Conservation (phyloP, 441 rosid genomes). For the Biscutella auriculata region DNA sequence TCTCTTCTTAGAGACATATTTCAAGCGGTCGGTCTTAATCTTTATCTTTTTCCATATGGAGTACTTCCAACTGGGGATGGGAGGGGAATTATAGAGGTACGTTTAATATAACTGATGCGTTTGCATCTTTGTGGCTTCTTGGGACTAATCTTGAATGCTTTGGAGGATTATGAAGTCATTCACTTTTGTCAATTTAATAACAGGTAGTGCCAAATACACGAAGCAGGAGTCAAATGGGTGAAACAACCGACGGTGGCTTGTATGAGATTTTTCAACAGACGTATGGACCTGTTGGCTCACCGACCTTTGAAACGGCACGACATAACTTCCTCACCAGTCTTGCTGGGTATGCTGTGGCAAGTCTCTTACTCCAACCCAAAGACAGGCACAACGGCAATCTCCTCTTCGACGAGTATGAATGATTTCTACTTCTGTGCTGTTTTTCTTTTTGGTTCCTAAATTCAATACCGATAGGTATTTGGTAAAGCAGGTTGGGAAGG, state of each 20-base stretch:
- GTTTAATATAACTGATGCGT: no score
- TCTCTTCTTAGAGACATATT: conserved; percentile 84
- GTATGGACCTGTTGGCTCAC: conserved; percentile 75
- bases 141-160: no score
- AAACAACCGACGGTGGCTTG: conserved; percentile 86
- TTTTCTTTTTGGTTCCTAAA: no score
- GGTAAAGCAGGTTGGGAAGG: conserved; percentile 57
- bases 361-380: conserved; percentile 85
- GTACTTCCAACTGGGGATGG: conserved; percentile 97
- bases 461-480: not conserved
- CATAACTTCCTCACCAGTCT: conserved; percentile 73
- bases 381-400: conserved; percentile 93
- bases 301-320: conserved; percentile 67
- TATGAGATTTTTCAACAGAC: conserved; percentile 88
- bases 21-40: conserved; percentile 75
- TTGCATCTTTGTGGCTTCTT: no score
- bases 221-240: conserved; percentile 96
- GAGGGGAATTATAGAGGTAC: conserved; percentile 93
- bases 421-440: no score
- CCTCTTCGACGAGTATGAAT: conserved; percentile 59
- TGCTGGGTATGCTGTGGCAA: conserved; percentile 91
- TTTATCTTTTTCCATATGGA: conserved; percentile 91
- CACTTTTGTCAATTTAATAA: not conserved
- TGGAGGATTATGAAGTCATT: not conserved
- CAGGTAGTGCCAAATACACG: conserved; percentile 82